phyloP scores from a whole-genome alignment of 306 rosid species.

The Trifolium subterraneum region DNA sequence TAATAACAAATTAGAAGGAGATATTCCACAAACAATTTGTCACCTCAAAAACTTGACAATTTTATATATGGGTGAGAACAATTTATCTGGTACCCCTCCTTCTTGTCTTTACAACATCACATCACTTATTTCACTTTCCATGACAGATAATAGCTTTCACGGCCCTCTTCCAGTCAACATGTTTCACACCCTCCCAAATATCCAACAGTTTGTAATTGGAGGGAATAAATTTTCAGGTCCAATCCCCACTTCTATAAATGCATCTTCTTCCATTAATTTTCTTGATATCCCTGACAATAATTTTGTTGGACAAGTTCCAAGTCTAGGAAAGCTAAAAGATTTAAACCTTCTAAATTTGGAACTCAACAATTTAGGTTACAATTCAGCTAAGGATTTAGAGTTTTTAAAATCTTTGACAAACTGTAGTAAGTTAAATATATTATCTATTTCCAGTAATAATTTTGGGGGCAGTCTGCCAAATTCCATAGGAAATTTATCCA shows the following conservation, averaged over 20 bases:
- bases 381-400: no score
- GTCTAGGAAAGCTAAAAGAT: no score
- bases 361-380: no score
- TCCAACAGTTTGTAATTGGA: fast-evolving
- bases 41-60: not conserved
- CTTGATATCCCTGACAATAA: not conserved
- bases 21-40: constrained; percentile 21
- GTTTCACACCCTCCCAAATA: constrained; percentile 40
- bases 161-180: constrained; percentile 38
- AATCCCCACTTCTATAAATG: constrained; percentile 47
- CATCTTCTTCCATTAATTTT: not conserved
- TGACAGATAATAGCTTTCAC: fast-evolving
- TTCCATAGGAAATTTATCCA: no score
- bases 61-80: fast-evolving
- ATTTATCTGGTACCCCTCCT: constrained; percentile 30
- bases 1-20: not conserved
- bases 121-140: not conserved
- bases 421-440: no score
- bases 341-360: no score
- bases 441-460: no score
- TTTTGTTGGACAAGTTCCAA: no score
- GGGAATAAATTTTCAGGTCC: constrained; percentile 20
- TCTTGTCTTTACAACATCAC: constrained; percentile 30
- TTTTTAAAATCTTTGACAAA: no score
- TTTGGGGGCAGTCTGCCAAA: no score